Evolutionary conservation across 495 filamentous ascomycete genomes (phyloP).

Genomic region (Neurospora africana): DNA sequence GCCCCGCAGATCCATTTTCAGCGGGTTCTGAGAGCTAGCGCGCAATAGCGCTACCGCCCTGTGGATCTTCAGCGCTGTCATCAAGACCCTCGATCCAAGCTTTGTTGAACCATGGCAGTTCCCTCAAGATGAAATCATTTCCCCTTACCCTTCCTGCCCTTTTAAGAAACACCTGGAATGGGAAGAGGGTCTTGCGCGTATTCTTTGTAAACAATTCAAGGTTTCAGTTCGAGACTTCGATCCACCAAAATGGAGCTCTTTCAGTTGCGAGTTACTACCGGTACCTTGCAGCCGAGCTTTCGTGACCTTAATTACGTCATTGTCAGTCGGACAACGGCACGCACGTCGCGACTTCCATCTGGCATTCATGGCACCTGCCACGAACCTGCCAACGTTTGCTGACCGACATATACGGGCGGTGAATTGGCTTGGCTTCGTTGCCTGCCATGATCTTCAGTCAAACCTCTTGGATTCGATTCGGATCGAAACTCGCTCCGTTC

Average conservation of each 20-base stretch:
- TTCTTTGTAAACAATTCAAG: neutral
- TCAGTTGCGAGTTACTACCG: neutral
- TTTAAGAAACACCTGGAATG: neutral
- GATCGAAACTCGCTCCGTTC: neutral
- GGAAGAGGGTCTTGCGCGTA: neutral
- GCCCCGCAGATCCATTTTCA: neutral
- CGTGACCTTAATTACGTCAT: neutral
- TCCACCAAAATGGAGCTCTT: neutral
- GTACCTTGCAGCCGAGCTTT: neutral
- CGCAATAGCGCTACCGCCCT: neutral
- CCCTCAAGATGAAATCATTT: neutral
- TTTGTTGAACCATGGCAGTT: neutral
- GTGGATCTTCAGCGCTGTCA: neutral
- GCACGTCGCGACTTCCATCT: neutral
- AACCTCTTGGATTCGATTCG: neutral
- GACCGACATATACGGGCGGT: no score
- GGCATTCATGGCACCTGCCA: neutral
- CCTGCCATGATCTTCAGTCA: no score
- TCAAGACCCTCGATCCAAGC: neutral
- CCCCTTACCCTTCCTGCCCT: neutral
- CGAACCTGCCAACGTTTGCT: neutral
- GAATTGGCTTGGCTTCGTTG: no score
- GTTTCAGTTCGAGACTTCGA: neutral
- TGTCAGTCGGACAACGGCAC: neutral
- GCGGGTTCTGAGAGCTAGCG: neutral